A percentile compares a stretch with the other conserved stretches of the same genome.
Conservation (phyloP, 257 asterid genomes). For the Solanum medicagineum region DNA sequence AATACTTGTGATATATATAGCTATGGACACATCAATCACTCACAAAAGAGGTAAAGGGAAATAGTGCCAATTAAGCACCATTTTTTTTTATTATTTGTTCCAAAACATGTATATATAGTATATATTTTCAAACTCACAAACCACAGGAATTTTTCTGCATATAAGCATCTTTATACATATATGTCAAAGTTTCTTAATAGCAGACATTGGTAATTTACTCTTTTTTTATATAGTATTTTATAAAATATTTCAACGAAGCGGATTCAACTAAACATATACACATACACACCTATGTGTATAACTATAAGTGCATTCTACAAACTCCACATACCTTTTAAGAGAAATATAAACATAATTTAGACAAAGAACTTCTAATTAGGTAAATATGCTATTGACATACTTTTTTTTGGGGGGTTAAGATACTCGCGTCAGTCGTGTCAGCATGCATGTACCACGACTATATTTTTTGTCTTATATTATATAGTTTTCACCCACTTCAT, state of each 20-base stretch:
- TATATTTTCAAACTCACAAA: neutral
- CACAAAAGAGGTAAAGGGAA: neutral
- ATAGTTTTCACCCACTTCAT: neutral
- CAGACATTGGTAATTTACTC: too few species aligned
- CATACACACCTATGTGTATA: neutral
- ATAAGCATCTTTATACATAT: neutral
- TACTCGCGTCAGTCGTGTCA: neutral
- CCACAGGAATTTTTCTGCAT: neutral
- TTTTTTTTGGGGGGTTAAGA: too few species aligned
- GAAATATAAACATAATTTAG: neutral
- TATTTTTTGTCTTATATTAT: neutral
- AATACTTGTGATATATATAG: neutral
- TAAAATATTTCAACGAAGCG: neutral
- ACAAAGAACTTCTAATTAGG: neutral
- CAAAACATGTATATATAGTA: neutral
- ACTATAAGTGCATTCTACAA: neutral
- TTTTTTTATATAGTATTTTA: too few species aligned
- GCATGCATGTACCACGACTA: neutral
- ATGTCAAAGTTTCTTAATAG: neutral
- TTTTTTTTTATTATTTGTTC: neutral
- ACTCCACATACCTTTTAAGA: neutral
- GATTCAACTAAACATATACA: neutral
- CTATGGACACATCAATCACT: neutral
- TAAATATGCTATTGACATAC: neutral
- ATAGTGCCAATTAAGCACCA: neutral